Base-by-base conservation (phyloP, 352 stramenopile genomes). In the Phytophthora citrophthora region DNA sequence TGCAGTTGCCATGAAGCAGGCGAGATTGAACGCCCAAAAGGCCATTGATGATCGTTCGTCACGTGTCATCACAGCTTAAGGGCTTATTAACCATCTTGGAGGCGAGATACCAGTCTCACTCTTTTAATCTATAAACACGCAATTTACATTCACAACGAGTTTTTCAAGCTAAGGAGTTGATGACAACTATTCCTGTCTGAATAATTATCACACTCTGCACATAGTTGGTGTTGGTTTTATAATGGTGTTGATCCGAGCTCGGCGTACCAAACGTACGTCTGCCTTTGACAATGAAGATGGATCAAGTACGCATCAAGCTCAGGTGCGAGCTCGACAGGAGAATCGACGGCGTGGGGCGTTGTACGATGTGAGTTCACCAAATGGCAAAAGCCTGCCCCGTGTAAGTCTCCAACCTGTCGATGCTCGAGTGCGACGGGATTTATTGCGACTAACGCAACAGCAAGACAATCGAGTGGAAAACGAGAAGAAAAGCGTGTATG, bases 1-100 rank as follows among this genome's bases (percentile, higher is more conserved):
- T 66, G 83, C 83, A 27, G 63, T 92, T 8, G 83, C 83, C 11
- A 92, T 92, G 83, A 92, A 92, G 59, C 79, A 92, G 59, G 81
- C 83, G 32, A 78, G 83, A 36, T 59, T 92, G 23, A 90, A 90
- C 50, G 81, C 83, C 15, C 83, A 92, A 43, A 83, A 83, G 40
- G 77, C 77, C 5, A 72, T 87, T 15, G 75, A 87, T 41, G 77
- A 86, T 49, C 77, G 77, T 26, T 65, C 77, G 12, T 75, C 69
- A 6, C 70, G 70, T 15, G 62, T 79, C 26, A 64, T 74, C 32
- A 44, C 69, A 7, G 69, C 69, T 40, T 77, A 69, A 62, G 26
- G 57, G 53, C 53, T 54, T 73, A 61, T 61, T 54, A 52, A 61
- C 46, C 39, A 44, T 55, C n/a, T 41, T 34, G 7, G 34, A 41